phyloP scores from a whole-genome alignment of 495 filamentous ascomycete species.

The Hypoxylon intermedium region DNA sequence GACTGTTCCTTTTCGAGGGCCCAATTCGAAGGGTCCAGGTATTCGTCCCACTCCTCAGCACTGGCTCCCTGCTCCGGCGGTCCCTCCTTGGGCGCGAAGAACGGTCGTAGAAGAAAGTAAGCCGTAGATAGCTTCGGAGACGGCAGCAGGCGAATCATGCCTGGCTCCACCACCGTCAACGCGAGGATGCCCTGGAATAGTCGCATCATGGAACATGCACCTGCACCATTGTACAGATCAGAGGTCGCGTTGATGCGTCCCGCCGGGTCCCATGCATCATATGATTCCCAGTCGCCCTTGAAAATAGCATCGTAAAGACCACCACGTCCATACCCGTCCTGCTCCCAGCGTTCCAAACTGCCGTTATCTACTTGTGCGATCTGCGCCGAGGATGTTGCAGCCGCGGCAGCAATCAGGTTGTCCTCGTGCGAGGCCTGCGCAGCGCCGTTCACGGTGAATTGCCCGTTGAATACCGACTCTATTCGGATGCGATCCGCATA shows the following conservation, averaged over 20 bases:
- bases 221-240: slow-evolving; percentile 87
- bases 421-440: slow-evolving; percentile 44
- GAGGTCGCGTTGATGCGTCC: slow-evolving; percentile 73
- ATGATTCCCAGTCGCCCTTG: slow-evolving; percentile 81
- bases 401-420: slow-evolving; percentile 51
- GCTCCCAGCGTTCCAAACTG: slow-evolving; percentile 88
- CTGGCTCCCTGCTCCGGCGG: slow-evolving; percentile 46
- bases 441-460: slow-evolving; percentile 45
- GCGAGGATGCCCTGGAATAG: slow-evolving; percentile 90
- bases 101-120: slow-evolving; percentile 86
- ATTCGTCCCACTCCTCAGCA: slow-evolving; percentile 52
- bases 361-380: slow-evolving; percentile 86
- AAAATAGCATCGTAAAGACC: slow-evolving; percentile 78
- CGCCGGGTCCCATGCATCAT: slow-evolving; percentile 84
- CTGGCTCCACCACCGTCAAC: slow-evolving; percentile 79
- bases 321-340: slow-evolving; percentile 75
- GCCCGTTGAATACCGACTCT: slow-evolving; percentile 53
- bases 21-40: slow-evolving; percentile 68
- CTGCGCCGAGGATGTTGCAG: slow-evolving; percentile 53
- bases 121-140: slow-evolving; percentile 81
- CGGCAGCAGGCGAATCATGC: slow-evolving; percentile 84
- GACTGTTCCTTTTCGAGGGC: slow-evolving; percentile 53
- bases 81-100: slow-evolving; percentile 70
- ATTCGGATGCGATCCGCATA: slow-evolving; percentile 90
- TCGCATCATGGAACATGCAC: slow-evolving; percentile 84